Conservation (phyloP, 805 yeast genomes). For the Candida glaebosa region DNA sequence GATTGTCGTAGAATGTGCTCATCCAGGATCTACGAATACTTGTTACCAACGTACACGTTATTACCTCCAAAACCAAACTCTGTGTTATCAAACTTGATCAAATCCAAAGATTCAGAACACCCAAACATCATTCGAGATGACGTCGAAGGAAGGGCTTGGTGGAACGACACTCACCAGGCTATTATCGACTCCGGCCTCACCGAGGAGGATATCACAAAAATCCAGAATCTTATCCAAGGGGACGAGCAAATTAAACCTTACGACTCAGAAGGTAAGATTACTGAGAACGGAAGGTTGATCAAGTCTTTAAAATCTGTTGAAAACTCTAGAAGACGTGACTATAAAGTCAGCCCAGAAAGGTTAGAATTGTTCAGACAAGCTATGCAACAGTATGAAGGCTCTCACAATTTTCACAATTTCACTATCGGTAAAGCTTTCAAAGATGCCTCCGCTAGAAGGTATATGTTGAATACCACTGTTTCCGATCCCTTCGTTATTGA, state of each 20-base stretch:
- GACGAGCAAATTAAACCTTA: constrained; percentile 4
- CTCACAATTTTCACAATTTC: constrained; percentile 89
- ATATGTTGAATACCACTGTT: constrained; percentile 74
- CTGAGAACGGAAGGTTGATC: constrained; percentile 37
- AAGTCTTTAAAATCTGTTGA: constrained; percentile 61
- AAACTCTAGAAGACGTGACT: constrained; percentile 62
- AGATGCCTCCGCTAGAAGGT: constrained; percentile 83
- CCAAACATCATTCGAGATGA: constrained; percentile 64
- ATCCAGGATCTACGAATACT: constrained; percentile 91
- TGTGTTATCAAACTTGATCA: constrained; percentile 57
- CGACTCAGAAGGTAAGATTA: constrained; percentile 32
- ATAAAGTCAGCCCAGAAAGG: constrained; percentile 61
- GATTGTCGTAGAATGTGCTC: constrained; percentile 95
- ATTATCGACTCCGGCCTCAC: constrained; percentile 19
- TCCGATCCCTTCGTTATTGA: constrained; percentile 89
- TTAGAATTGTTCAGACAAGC: constrained; percentile 63
- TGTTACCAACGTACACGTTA: constrained; percentile 87
- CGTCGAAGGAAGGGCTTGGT: constrained; percentile 69
- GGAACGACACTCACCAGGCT: constrained; percentile 51
- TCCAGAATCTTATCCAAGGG: constrained; percentile 7
- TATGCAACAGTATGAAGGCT: constrained; percentile 72
- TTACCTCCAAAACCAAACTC: constrained; percentile 86
- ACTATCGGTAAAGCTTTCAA: constrained; percentile 77
- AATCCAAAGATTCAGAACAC: constrained; percentile 45
- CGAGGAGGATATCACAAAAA: constrained; percentile 5